phyloP scores from a whole-genome alignment of 140 eudicot genomes.

The Bidens hawaiensis region DNA sequence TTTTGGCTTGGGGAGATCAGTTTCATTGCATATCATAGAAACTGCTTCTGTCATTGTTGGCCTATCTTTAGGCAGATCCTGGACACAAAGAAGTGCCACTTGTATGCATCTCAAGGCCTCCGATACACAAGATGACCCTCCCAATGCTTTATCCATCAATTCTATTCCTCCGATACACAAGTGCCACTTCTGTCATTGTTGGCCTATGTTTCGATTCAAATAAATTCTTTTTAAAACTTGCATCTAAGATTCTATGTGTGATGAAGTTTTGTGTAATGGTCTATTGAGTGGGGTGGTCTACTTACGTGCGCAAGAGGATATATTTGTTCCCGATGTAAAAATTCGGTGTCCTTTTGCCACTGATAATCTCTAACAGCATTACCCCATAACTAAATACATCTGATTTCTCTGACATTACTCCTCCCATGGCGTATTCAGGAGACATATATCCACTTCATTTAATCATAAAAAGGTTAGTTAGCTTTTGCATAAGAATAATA shows the following conservation, averaged over 20 bases:
- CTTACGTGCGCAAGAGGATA: slow-evolving; percentile 32
- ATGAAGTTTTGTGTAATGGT: slow-evolving; percentile 3
- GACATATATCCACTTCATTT: too few species aligned
- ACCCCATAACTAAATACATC: too few species aligned
- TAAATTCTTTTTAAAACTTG: neutral
- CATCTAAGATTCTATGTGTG: neutral
- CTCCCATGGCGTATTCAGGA: too few species aligned
- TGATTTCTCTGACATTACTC: too few species aligned
- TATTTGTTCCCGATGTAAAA: slow-evolving; percentile 14
- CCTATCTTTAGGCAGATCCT: slow-evolving; percentile 34
- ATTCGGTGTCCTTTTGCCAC: slow-evolving; percentile 34
- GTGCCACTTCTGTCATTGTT: slow-evolving; percentile 29
- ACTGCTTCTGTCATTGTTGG: slow-evolving; percentile 38
- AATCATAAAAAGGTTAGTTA: slow-evolving; percentile 3
- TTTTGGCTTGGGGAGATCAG: slow-evolving; percentile 30
- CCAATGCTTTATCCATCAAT: slow-evolving; percentile 25
- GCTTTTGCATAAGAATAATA: neutral
- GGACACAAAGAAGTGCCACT: slow-evolving; percentile 44
- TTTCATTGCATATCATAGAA: slow-evolving; percentile 26
- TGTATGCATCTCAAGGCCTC: slow-evolving; percentile 31
- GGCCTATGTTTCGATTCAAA: slow-evolving; percentile 13
- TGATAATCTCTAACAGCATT: slow-evolving; percentile 37
- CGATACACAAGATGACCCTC: neutral
- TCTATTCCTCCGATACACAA: slow-evolving; percentile 19
- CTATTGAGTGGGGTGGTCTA: slow-evolving; percentile 7